Evolutionary conservation across 2,329 filamentous ascomycete genomes (phyloP), one percentile per base, ranked within the genome.

Genomic region (Tolypocladium paradoxum): DNA sequence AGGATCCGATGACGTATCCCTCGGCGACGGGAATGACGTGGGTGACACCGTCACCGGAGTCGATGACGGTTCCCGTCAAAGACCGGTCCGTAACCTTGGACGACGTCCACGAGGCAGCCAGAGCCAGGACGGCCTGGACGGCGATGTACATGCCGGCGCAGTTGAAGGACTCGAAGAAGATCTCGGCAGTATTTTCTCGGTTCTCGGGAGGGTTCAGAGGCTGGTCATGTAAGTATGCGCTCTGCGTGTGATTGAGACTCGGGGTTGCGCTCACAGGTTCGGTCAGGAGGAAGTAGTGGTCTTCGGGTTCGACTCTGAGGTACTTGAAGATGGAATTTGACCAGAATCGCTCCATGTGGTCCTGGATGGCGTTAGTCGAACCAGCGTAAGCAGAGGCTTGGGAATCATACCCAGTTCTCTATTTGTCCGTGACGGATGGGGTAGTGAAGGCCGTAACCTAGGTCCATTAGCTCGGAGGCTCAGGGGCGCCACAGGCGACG

Each of bases 291-390:
- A 99, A 99, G 76, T 96, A 91, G 73, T 99, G 93, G 69, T 99
- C 93, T 74, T 99, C 93, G 33, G 93, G 93, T 74, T 99, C 93
- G 61, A 99, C 93, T 64, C 93, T 84, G 51, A 99, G 81, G 68
- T 99, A 99, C 72, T 99, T 99, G 83, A 99, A 99, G 74, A 99
- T 99, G 58, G 93, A 99, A 76, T 97, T 97, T 61, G 95, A 97
- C 93, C 93, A 99, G 76, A 97, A 99, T 58, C 93, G 86, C 73
- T 99, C 93, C 93, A 99, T 99, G 65, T 96, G 89, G 73, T 99
- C 93, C 88, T 93, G 61, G 6, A 55, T 52, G 57, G 46, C 56
- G 64, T 72, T 58, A 71, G 67, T 36, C 12, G 31, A 36, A 29
- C 22, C n/a, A 48, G 52, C 22, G 29, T 12, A 57, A 8, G 22